These are phyloP conservation scores for Vaccinium vitisidaea DNA, from an alignment of 148 eudicot genomes.

Conservation along the genomic window DNA sequence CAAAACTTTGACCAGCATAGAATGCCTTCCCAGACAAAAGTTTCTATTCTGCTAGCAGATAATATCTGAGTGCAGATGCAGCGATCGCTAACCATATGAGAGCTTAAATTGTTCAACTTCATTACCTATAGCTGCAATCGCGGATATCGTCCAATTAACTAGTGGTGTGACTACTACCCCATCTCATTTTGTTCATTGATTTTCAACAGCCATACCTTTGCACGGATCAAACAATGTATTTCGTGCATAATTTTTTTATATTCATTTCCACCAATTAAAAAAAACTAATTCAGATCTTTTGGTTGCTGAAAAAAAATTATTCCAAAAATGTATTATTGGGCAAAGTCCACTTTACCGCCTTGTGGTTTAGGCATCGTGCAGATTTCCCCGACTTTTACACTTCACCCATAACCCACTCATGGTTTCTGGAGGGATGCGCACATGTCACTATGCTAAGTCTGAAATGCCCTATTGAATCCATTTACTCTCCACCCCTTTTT, in stretches of 20 bases:
- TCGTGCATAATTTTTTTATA: neutral
- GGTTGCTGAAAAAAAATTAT: neutral
- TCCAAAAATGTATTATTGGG: neutral
- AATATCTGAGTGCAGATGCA: neutral
- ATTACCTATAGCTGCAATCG: neutral
- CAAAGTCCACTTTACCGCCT: neutral
- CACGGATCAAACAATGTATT: neutral
- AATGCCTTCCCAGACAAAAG: conserved; percentile 1
- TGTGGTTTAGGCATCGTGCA: neutral
- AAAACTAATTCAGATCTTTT: neutral
- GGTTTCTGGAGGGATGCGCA: neutral
- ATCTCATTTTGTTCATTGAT: neutral
- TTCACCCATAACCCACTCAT: neutral
- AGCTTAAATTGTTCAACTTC: neutral
- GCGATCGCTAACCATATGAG: neutral
- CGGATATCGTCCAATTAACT: neutral
- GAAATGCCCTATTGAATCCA: neutral
- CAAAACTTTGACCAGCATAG: neutral
- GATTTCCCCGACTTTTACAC: neutral
- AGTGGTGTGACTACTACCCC: neutral
- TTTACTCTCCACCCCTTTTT: too few species aligned
- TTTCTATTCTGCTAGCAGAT: neutral
- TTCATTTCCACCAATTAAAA: neutral
- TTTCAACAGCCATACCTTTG: neutral
- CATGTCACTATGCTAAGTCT: neutral